Evolutionary conservation across 73 alveolate genomes (phyloP).

Genomic region (Paramecium octaurelia): DNA sequence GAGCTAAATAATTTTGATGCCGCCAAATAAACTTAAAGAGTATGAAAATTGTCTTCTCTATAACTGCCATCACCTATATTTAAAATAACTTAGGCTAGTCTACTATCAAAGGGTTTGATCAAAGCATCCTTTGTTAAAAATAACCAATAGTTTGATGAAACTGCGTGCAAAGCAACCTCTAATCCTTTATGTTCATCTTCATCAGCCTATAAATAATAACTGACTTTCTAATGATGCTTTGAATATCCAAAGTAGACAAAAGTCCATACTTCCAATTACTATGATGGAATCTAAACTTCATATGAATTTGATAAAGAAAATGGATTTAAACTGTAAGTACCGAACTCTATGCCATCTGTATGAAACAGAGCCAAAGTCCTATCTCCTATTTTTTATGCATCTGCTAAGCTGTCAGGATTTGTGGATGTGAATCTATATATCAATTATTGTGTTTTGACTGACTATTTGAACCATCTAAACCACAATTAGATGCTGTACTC

Average conservation of each 20-base stretch:
- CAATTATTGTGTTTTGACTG: background rate
- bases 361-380: background rate
- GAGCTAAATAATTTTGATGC: background rate
- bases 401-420: background rate
- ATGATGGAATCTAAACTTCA: background rate
- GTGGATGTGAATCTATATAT: slow-evolving; percentile 33
- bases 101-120: background rate
- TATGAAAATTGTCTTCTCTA: background rate
- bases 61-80: slow-evolving; percentile 8
- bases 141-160: background rate
- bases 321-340: slow-evolving; percentile 12
- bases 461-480: slow-evolving; percentile 16
- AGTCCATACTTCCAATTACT: slow-evolving; percentile 31
- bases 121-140: background rate
- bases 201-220: slow-evolving; percentile 22
- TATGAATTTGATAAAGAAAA: background rate
- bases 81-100: slow-evolving; percentile 1
- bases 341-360: background rate
- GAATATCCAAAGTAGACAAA: background rate
- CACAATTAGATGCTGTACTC: slow-evolving; percentile 3
- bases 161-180: slow-evolving; percentile 30
- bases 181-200: background rate
- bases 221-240: background rate
- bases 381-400: slow-evolving; percentile 34
- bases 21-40: background rate